A percentile compares a stretch with the other conserved stretches of the same genome.
These are phyloP conservation scores for Beauveria brongniartii DNA, from an alignment of 2,329 filamentous ascomycete genomes.

Conservation along the genomic window DNA sequence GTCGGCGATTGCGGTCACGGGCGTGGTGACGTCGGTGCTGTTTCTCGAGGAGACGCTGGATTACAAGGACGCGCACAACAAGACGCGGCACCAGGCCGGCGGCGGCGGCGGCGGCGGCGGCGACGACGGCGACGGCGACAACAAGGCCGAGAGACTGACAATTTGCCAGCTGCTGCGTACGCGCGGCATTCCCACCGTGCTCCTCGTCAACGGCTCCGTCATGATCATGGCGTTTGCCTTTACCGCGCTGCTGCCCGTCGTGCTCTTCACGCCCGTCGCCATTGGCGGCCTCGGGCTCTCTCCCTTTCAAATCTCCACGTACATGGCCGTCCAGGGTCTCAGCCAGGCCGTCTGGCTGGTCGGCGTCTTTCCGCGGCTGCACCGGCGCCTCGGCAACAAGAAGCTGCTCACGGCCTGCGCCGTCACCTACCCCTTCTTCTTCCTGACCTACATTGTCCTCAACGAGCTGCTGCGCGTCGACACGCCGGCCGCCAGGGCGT, in stretches of 20 bases:
- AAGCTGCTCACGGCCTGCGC: conserved; percentile 51
- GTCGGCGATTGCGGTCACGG: conserved; percentile 46
- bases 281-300: conserved; percentile 60
- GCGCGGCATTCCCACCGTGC: conserved; percentile 57
- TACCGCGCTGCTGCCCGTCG: conserved; percentile 62
- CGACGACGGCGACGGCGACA: not conserved
- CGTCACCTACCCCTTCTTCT: conserved; percentile 54
- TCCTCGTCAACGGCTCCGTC: conserved; percentile 57
- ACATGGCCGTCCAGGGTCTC: conserved; percentile 56
- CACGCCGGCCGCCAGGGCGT: conserved; percentile 23
- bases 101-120: too few relatives aligned
- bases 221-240: conserved; percentile 64
- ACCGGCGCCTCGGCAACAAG: conserved; percentile 58
- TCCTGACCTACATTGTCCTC: conserved; percentile 48
- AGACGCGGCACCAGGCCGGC: not conserved
- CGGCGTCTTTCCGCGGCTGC: conserved; percentile 59
- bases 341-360: conserved; percentile 66
- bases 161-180: conserved; percentile 42
- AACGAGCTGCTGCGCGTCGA: conserved; percentile 36
- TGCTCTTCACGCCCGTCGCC: conserved; percentile 53
- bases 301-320: conserved; percentile 54
- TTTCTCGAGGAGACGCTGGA: conserved; percentile 56
- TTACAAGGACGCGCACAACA: conserved; percentile 16
- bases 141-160: conserved; percentile 12
- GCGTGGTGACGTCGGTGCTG: conserved; percentile 42